phyloP scores from a whole-genome alignment of 164 flowering plant species.

The Stephania japonica region DNA sequence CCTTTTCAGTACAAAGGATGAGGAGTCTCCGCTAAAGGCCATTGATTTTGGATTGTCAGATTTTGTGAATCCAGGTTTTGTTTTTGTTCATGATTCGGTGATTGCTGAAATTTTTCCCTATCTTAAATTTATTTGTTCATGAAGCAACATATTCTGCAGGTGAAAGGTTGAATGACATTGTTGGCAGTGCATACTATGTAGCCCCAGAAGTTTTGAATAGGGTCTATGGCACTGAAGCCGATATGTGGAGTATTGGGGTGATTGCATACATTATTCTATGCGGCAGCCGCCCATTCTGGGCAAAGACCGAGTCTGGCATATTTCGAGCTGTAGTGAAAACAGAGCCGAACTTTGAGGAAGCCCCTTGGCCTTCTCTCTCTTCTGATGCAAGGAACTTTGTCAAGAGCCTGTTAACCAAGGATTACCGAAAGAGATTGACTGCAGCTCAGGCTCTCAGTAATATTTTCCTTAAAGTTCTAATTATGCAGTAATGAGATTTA shows the following conservation, averaged over 20 bases:
- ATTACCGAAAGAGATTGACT: slow-evolving; percentile 77
- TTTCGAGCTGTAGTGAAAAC: slow-evolving; percentile 81
- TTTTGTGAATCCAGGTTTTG: slow-evolving; percentile 84
- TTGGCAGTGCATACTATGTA: slow-evolving; percentile 95
- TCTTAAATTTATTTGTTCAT: background rate
- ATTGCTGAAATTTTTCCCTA: background rate
- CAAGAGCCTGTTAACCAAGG: slow-evolving; percentile 79
- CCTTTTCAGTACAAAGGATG: slow-evolving; percentile 68
- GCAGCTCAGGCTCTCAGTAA: slow-evolving; percentile 94
- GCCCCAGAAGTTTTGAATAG: slow-evolving; percentile 96
- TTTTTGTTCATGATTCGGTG: background rate
- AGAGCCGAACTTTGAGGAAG: slow-evolving; percentile 85
- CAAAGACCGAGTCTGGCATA: slow-evolving; percentile 93
- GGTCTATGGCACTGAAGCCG: slow-evolving; percentile 92
- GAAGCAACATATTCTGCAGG: slow-evolving; percentile 38
- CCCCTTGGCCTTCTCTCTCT: slow-evolving; percentile 91
- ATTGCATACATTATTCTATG: slow-evolving; percentile 94
- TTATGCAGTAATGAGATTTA: background rate
- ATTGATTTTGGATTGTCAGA: slow-evolving; percentile 97
- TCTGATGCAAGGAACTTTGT: slow-evolving; percentile 82
- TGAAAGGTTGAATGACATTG: slow-evolving; percentile 92
- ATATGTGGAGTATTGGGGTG: slow-evolving; percentile 99
- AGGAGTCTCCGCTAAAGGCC: slow-evolving; percentile 64
- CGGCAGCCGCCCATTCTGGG: slow-evolving; percentile 98
- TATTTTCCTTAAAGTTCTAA: slow-evolving; percentile 15